phyloP scores from a whole-genome alignment of 768 basidiomycete genomes.

The Candolleomyces eurysporus region DNA sequence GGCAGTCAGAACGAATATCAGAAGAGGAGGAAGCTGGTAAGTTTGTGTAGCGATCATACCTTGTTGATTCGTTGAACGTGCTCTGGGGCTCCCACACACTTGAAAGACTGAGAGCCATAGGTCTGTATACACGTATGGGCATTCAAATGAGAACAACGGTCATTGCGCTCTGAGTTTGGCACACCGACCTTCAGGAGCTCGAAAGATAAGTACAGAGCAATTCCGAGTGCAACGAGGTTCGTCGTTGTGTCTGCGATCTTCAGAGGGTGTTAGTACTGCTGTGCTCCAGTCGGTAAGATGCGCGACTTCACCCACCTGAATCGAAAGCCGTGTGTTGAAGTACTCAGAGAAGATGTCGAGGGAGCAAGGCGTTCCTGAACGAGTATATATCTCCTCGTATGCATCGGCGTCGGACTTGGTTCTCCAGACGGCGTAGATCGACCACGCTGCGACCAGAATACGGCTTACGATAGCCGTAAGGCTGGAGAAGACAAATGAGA shows the following conservation, averaged over 20 bases:
- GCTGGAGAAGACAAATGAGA: slow-evolving; percentile 22
- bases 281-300: background rate
- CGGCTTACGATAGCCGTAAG: slow-evolving; percentile 50
- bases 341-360: slow-evolving; percentile 47
- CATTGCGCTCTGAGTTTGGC: no score
- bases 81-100: slow-evolving; percentile 50
- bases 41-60: background rate
- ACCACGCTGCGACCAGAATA: slow-evolving; percentile 46
- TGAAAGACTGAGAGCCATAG: slow-evolving; percentile 48
- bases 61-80: slow-evolving; percentile 50
- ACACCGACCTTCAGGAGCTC: slow-evolving; percentile 40
- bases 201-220: slow-evolving; percentile 43
- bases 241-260: slow-evolving; percentile 52
- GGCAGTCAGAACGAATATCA: background rate
- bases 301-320: slow-evolving; percentile 34
- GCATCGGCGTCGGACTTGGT: slow-evolving; percentile 31
- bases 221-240: slow-evolving; percentile 39
- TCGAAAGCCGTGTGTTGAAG: slow-evolving; percentile 36
- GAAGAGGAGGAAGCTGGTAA: no score
- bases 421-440: slow-evolving; percentile 49
- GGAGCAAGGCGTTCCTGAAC: slow-evolving; percentile 44
- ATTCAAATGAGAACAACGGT: background rate
- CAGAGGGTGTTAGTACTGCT: background rate
- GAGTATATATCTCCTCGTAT: slow-evolving; percentile 37
- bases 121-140: slow-evolving; percentile 22